Conservation (phyloP, 2,329 filamentous ascomycete species). For the Aspergillus aculeatus region DNA sequence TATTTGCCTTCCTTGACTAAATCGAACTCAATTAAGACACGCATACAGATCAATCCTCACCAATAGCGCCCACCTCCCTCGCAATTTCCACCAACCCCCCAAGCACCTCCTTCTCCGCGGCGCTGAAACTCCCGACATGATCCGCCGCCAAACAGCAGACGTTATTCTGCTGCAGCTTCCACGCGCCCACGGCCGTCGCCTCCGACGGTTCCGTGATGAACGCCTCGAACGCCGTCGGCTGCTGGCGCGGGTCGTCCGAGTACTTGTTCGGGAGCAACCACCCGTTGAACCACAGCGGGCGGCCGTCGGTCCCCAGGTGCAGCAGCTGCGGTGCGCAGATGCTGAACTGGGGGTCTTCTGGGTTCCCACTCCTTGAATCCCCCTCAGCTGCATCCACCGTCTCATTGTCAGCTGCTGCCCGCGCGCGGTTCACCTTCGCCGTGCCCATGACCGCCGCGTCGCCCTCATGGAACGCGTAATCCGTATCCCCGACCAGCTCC, state of each 20-base stretch:
- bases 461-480: slow-evolving; percentile 47
- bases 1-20: too few species aligned
- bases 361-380: neutral
- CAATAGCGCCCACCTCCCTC: neutral
- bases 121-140: neutral
- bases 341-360: too few species aligned
- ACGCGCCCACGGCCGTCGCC: slow-evolving; percentile 3
- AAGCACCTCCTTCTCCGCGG: slow-evolving; percentile 3
- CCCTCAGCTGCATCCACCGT: neutral
- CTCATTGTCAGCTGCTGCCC: too few species aligned
- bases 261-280: slow-evolving; percentile 47
- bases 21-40: too few species aligned
- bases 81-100: slow-evolving; percentile 7
- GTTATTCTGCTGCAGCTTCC: slow-evolving; percentile 12
- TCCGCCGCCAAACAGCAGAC: slow-evolving; percentile 14
- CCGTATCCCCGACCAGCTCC: slow-evolving; percentile 45
- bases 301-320: slow-evolving; percentile 43
- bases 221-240: slow-evolving; percentile 38
- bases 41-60: too few species aligned
- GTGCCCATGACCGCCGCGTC: slow-evolving; percentile 22
- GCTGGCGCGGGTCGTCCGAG: slow-evolving; percentile 19
- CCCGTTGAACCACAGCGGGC: slow-evolving; percentile 51
- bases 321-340: slow-evolving; percentile 49
- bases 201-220: slow-evolving; percentile 13
- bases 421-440: too few species aligned